Percentiles rank a stretch among this genome's conserved stretches.
Conservation (phyloP, 805 yeast species). For the Sugiyamaella lignohabitans region DNA sequence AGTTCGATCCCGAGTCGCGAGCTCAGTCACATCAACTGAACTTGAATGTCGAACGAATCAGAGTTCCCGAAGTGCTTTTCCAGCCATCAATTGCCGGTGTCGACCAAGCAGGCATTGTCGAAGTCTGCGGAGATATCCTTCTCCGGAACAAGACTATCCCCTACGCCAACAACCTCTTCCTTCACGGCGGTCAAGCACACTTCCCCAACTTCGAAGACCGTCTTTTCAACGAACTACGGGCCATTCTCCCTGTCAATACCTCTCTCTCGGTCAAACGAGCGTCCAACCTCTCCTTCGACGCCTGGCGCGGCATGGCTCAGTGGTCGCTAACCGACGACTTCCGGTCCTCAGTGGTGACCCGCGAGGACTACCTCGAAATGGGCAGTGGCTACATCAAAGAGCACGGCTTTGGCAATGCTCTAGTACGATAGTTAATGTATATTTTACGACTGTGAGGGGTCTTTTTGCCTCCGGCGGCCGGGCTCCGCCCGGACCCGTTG, state of each 20-base stretch:
- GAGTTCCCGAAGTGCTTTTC: constrained; percentile 87
- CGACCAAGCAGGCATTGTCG: constrained; percentile 92
- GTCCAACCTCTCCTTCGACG: constrained; percentile 61
- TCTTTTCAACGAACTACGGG: constrained; percentile 58
- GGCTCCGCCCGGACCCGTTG: neutral
- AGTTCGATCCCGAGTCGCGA: constrained; percentile 72
- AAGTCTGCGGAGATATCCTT: constrained; percentile 62
- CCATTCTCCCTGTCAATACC: constrained; percentile 63
- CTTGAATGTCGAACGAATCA: constrained; percentile 80
- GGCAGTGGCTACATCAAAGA: constrained; percentile 88
- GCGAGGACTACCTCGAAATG: constrained; percentile 73
- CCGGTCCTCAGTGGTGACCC: constrained; percentile 47
- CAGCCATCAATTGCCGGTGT: constrained; percentile 92
- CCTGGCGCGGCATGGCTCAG: constrained; percentile 92
- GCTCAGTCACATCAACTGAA: constrained; percentile 88
- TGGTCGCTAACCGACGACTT: constrained; percentile 55
- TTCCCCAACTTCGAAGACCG: constrained; percentile 63
- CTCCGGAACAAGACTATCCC: constrained; percentile 46
- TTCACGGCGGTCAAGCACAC: constrained; percentile 80
- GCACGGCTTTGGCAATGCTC: constrained; percentile 65
- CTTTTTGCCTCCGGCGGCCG: neutral
- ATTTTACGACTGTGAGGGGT: neutral
- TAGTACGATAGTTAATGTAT: constrained; percentile 1
- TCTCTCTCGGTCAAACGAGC: constrained; percentile 59
- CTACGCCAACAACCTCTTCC: constrained; percentile 52